Base-by-base conservation (phyloP, 805 yeast species). In the Hanseniaspora pseudoguilliermondii region DNA sequence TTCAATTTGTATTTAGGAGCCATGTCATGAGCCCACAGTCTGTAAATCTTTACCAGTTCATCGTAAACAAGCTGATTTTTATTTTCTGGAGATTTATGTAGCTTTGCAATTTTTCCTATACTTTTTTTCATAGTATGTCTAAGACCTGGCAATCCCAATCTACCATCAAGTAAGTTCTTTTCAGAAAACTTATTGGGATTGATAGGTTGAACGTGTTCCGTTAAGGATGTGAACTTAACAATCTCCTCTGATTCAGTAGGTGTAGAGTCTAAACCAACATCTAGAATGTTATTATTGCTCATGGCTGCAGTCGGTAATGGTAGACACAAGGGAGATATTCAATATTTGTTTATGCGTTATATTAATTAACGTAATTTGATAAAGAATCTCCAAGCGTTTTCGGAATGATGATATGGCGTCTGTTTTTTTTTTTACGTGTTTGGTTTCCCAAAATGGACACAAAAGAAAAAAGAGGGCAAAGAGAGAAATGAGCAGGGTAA, bases 1-100 rank as follows among this genome's bases (percentile, higher is more conserved):
- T 73, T 72, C 60, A 89, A 86, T 59, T 79, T 82, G 16, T 93
- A 87, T 69, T 84, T 85, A 5, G 96, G 95, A 64, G 77, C 87
- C 40, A 88, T 62, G 23, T 76, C 72, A 65, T 85, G 91, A 0
- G 84, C 88, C 90, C 91, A 85, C 36, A 81, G 62, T 66, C 84
- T 88, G 65, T 83, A 85, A 39, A 76, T 72, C 34, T 74, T 74
- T 8, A 84, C 65, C 7, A 85, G 65, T 39, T 53, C 56, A 27
- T 53, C 47, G 20, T 46, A 53, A 8, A 46, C 34, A 5, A 27
- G 39, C 10, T 53, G 35, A 23, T 53, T 46, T 11, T 18, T 46
- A n/a, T 41, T 44, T 23, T 43, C 46, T 20, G 20, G n/a, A 8
- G 35, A n/a, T 21, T 46, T 46, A 18, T 46, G 49, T 10, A 34